phyloP scores from a whole-genome alignment of 2,329 filamentous ascomycete genomes.

The Colletotrichum kahawae region DNA sequence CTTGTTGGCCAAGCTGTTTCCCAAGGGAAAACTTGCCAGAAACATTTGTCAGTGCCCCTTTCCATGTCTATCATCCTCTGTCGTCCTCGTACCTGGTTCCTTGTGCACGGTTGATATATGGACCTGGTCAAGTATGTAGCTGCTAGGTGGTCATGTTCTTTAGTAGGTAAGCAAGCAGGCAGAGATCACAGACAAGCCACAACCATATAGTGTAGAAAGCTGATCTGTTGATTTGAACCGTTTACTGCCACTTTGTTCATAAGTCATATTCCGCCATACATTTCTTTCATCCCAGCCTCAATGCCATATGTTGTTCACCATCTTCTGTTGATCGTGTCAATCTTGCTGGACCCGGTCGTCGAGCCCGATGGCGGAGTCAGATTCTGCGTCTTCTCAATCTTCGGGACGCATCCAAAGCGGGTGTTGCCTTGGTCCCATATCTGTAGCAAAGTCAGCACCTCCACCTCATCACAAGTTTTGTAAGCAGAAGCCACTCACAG shows the following conservation, averaged over 20 bases:
- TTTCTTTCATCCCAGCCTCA: not conserved
- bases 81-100: not conserved
- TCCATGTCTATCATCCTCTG: not conserved
- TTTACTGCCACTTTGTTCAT: not conserved
- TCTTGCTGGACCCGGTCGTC: not conserved
- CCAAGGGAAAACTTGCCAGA: not conserved
- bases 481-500: not conserved
- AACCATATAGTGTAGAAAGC: not conserved
- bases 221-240: not conserved
- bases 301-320: not conserved
- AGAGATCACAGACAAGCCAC: not conserved
- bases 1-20: not conserved
- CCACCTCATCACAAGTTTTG: not conserved
- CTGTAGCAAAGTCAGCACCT: not conserved
- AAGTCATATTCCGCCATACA: not conserved
- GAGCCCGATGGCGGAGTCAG: not conserved
- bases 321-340: not conserved
- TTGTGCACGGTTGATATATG: not conserved
- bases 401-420: slow-evolving; percentile 14
- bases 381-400: slow-evolving; percentile 15
- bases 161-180: not conserved
- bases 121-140: not conserved
- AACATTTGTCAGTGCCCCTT: not conserved
- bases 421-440: slow-evolving; percentile 19
- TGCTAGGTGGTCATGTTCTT: not conserved